Evolutionary conservation across 768 basidiomycete species (phyloP).

Genomic region (Daedalea quercina): DNA sequence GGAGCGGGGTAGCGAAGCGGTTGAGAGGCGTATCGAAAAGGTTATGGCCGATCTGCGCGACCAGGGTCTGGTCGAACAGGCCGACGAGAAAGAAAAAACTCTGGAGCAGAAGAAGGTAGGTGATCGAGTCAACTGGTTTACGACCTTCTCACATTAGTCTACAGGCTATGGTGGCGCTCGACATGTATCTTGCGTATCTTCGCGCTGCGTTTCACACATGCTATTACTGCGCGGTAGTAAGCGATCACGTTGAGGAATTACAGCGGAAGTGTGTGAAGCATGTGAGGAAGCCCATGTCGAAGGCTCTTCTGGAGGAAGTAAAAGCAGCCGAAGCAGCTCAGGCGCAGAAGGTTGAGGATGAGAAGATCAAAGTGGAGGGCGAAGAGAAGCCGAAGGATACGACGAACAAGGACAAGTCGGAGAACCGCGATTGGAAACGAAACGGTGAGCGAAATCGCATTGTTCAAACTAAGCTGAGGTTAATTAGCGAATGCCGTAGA

Average conservation of each 20-base stretch:
- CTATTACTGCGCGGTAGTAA: constrained; percentile 94
- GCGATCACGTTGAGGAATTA: constrained; percentile 92
- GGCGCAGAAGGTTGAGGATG: constrained; percentile 42
- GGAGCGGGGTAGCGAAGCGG: constrained; percentile 68
- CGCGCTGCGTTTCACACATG: constrained; percentile 90
- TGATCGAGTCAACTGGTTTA: background rate
- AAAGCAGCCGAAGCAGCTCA: constrained; percentile 45
- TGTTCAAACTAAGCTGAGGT: constrained; percentile 7
- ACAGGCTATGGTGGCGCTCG: constrained; percentile 77
- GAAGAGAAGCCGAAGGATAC: constrained; percentile 27
- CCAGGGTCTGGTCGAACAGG: constrained; percentile 50
- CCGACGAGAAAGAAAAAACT: constrained; percentile 61
- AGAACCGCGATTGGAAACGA: constrained; percentile 48
- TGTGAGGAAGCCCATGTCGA: constrained; percentile 68
- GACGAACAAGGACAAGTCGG: constrained; percentile 26
- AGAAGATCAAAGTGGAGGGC: constrained; percentile 33
- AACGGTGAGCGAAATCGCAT: constrained; percentile 45
- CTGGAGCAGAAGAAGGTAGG: constrained; percentile 68
- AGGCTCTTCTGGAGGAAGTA: constrained; percentile 53
- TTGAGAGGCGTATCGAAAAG: constrained; percentile 77
- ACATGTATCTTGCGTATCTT: constrained; percentile 90
- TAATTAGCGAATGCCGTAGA: constrained; percentile 36
- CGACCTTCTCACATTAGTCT: background rate
- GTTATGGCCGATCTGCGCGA: constrained; percentile 64
- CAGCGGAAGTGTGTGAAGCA: constrained; percentile 93